These are phyloP conservation scores for Cladophialophora chaetospira DNA, from an alignment of 2,329 filamentous ascomycete species.

Conservation along the genomic window DNA sequence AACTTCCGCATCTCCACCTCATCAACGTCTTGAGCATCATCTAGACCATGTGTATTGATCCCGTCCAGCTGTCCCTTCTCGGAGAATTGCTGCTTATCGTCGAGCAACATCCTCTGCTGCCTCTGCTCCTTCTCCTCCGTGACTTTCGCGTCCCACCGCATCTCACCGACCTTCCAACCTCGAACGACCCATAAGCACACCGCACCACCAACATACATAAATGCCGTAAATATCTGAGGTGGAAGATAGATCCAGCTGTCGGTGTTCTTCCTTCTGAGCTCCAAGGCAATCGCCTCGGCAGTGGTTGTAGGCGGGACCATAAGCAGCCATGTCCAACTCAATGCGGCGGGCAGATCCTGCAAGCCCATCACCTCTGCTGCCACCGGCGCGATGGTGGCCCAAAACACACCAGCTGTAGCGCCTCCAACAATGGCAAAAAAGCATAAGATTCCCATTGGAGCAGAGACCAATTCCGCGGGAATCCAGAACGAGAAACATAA, in stretches of 20 bases:
- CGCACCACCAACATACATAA: slow-evolving; percentile 62
- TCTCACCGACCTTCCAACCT: slow-evolving; percentile 44
- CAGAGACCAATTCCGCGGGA: slow-evolving; percentile 55
- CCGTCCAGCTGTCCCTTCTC: neutral
- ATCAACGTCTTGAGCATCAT: slow-evolving; percentile 1
- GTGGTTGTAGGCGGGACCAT: slow-evolving; percentile 56
- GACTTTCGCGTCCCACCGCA: slow-evolving; percentile 25
- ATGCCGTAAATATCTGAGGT: slow-evolving; percentile 59
- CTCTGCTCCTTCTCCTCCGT: slow-evolving; percentile 8
- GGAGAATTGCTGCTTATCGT: slow-evolving; percentile 8
- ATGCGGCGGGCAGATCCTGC: slow-evolving; percentile 56
- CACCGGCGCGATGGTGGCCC: slow-evolving; percentile 60
- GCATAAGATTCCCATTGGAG: slow-evolving; percentile 52
- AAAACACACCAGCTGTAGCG: slow-evolving; percentile 62
- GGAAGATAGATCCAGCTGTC: slow-evolving; percentile 40
- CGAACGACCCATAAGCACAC: slow-evolving; percentile 48
- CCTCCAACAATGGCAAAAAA: slow-evolving; percentile 63
- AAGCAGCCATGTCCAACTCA: slow-evolving; percentile 62
- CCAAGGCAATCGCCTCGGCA: slow-evolving; percentile 60
- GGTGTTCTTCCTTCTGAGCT: slow-evolving; percentile 50
- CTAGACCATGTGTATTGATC: neutral
- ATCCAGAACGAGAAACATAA: slow-evolving; percentile 65
- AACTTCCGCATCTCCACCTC: slow-evolving; percentile 5
- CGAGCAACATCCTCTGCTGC: slow-evolving; percentile 15
- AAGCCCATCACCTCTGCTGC: slow-evolving; percentile 64